Evolutionary conservation across 192 early-diverging fungal species (phyloP).

Genomic region (Backusella westeae): DNA sequence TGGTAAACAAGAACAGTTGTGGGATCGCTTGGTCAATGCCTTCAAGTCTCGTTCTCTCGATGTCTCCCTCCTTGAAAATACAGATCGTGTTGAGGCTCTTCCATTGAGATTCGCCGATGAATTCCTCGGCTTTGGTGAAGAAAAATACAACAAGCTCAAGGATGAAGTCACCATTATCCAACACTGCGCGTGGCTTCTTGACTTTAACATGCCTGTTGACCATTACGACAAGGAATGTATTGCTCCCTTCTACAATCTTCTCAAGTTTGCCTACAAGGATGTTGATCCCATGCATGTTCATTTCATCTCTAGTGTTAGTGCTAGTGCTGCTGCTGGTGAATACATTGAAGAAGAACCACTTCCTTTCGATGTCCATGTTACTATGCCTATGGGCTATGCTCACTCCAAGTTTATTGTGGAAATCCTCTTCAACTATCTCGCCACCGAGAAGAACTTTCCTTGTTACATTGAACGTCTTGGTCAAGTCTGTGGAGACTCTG

Average conservation of each 20-base stretch:
- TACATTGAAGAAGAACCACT: constrained; percentile 11
- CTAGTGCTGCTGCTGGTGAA: constrained; percentile 7
- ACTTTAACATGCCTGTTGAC: constrained; percentile 32
- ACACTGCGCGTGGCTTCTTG: constrained; percentile 35
- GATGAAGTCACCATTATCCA: constrained; percentile 28
- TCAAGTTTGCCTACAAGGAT: constrained; percentile 17
- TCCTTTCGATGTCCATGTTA: constrained; percentile 12
- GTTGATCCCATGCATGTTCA: constrained; percentile 20
- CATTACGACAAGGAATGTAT: constrained; percentile 28
- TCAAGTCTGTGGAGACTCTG: constrained; percentile 26
- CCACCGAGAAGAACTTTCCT: constrained; percentile 20
- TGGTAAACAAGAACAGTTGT: constrained; percentile 9
- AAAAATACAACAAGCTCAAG: constrained; percentile 24
- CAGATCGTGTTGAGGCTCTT: constrained; percentile 5
- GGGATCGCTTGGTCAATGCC: constrained; percentile 15
- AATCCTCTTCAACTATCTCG: constrained; percentile 15
- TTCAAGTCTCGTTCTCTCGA: constrained; percentile 29
- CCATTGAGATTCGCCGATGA: constrained; percentile 23
- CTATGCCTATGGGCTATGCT: constrained; percentile 31
- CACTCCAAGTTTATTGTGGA: constrained; percentile 35
- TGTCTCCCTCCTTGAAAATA: constrained; percentile 7
- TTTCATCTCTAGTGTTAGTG: constrained; percentile 25
- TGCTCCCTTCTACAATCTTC: constrained; percentile 18
- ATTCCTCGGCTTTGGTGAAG: constrained; percentile 21
- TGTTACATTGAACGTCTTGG: constrained; percentile 26